Percentiles rank a stretch among this genome's conserved stretches.
Conservation (phyloP, 176 grass and related monocot species). For the Oryza glumipatula region DNA sequence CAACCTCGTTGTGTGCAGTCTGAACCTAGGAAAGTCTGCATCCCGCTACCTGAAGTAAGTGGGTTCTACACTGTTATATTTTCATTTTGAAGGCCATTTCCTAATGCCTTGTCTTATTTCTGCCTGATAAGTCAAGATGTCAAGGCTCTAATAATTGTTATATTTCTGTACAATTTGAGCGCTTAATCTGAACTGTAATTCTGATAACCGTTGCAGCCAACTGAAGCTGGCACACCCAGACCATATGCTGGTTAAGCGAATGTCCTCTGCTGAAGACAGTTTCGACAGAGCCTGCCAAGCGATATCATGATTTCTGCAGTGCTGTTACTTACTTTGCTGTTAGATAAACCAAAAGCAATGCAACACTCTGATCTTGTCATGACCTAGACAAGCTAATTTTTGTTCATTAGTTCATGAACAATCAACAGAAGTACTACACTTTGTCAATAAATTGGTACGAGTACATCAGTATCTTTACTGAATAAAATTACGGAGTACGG, state of each 20-base stretch:
- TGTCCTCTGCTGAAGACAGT: slow-evolving; percentile 65
- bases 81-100: neutral
- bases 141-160: neutral
- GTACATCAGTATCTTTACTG: too few species aligned
- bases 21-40: slow-evolving; percentile 76
- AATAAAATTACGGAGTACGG: too few species aligned
- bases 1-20: slow-evolving; percentile 73
- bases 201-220: slow-evolving; percentile 56
- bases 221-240: slow-evolving; percentile 72
- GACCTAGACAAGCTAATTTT: neutral
- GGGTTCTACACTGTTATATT: neutral
- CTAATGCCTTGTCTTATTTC: neutral
- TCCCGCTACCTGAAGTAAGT: slow-evolving; percentile 71
- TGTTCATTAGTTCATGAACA: neutral
- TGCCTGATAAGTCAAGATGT: neutral
- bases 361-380: neutral
- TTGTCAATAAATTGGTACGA: neutral
- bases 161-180: neutral
- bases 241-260: slow-evolving; percentile 62
- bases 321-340: neutral
- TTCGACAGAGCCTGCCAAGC: slow-evolving; percentile 75
- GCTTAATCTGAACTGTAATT: neutral
- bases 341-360: neutral
- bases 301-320: slow-evolving; percentile 43
- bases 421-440: neutral